Base-by-base conservation (phyloP, 2,329 filamentous ascomycete species). In the Xylariaceae sp. region DNA sequence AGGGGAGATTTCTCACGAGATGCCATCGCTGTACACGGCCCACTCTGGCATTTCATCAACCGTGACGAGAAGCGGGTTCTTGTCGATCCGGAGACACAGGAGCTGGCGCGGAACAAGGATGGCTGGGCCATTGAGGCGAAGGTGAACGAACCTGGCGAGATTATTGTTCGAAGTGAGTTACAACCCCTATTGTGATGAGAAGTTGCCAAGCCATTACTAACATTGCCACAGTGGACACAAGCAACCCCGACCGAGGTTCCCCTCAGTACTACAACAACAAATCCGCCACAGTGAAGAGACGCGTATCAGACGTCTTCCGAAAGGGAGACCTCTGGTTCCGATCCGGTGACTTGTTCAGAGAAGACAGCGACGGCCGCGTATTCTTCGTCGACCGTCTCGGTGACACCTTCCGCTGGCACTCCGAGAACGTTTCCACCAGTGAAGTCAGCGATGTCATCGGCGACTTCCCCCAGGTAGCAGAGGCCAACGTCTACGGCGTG, bases 311-410 rank as follows among this genome's bases (percentile, higher is more conserved):
- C 65, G 84, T 89, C 0, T 85, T 90, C 64, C 73, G 74, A 47
- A 85, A 84, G 65, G 88, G 87, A 0, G 88, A 90, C 70, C 72
- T 85, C 4, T 91, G 82, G 71, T 90, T 86, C 69, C 79, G 87
- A 3, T 83, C 82, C 0, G 88, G 88, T 6, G 88, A 91, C 69
- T 78, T 87, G 0, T 72, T 90, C 57, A 75, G 82, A 2, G 75
- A 81, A 11, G 82, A 86, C 64, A 63, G 66, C 1, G 84, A 90
- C 51, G 87, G 86, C 0, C 76, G 84, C 2, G 84, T 85, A 78
- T 89, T 79, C 72, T 91, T 90, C 72, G 73, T 86, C 42, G 88
- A 91, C 65, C 79, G 74, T 1, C 78, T 90, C 1, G 88, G 88
- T 1, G 88, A 90, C 70, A 90, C 88, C 0, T 91, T 86, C 73